Base-by-base conservation (phyloP, 2,329 filamentous ascomycete species). In the Aureobasidium lini region DNA sequence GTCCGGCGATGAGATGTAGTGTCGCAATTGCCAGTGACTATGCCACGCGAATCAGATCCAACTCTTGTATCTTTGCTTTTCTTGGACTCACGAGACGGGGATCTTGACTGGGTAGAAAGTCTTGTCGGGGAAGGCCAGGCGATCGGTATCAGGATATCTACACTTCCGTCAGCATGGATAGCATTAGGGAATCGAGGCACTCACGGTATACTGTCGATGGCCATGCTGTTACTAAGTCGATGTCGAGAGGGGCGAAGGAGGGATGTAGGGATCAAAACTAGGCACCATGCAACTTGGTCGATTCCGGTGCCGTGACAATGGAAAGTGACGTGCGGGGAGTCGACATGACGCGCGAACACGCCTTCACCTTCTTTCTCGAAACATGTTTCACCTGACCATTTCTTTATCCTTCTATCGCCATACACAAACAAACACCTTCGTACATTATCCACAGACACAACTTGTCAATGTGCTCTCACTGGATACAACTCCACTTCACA, bases 1-100 rank as follows among this genome's bases (percentile, higher is more conserved):
- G 68, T 89, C 84, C 65, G 90, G 86, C 29, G 86, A 87, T 72
- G 89, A 93, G 70, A 97, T 88, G 66, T 95, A 86, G 66, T 95
- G 93, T 59, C 93, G 89, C 47, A 99, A 80, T 75, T 94, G 89
- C 85, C 88, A 92, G 75, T 94, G 89, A 65, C 88, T 92, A 67
- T 2, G 4, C n/a, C 15, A 32, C 6, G 6, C 6, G 6, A 4
- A 54, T 54, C 50, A 54, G 36, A 29, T 54, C 37, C 36, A 34
- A 39, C 23, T 54, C 39, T 54, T 34, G 61, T 70, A 53, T 70
- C 65, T 57, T n/a, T 28, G 32, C 60, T 40, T 53, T 77, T 13
- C n/a, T 15, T 23, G 11, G n/a, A 66, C 75, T 68, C 68, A 78
- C 75, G 75, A 75, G 43, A 80, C 75, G 40, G 76, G 77, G 59